These are phyloP conservation scores for Croton laevigatus DNA, from an alignment of 441 rosid genomes.

Conservation along the genomic window DNA sequence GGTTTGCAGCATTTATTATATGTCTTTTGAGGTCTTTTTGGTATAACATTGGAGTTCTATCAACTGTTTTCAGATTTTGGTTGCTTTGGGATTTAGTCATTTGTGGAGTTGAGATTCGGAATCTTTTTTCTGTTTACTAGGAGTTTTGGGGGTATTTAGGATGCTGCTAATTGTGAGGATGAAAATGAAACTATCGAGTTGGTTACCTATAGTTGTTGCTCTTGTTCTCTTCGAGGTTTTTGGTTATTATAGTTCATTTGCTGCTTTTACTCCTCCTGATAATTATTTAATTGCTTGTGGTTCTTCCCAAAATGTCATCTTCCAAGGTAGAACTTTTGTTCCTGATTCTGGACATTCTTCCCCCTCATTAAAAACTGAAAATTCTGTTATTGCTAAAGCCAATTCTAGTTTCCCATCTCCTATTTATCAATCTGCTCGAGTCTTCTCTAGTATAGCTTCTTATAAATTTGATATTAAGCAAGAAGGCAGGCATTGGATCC, in stretches of 20 bases:
- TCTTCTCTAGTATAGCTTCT: conserved; percentile 65
- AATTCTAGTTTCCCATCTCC: conserved; percentile 49
- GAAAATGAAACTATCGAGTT: conserved; percentile 44
- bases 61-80: background rate
- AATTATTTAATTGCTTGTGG: conserved; percentile 85
- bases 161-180: conserved; percentile 37
- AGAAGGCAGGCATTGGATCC: conserved; percentile 92
- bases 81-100: background rate
- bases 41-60: background rate
- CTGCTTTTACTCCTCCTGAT: conserved; percentile 60
- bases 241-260: conserved; percentile 35
- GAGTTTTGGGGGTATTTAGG: conserved; percentile 23
- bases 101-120: conserved; percentile 23
- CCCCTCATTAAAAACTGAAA: conserved; percentile 49
- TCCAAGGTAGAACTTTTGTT: conserved; percentile 67
- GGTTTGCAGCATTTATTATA: conserved; percentile 11
- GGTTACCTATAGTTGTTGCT: conserved; percentile 35
- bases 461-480: conserved; percentile 62
- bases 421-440: conserved; percentile 73
- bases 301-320: conserved; percentile 60
- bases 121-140: background rate
- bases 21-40: conserved; percentile 7
- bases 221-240: conserved; percentile 35
- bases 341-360: conserved; percentile 67
- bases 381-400: conserved; percentile 43